These are phyloP conservation scores for Magnolia officinalis DNA, from an alignment of 164 flowering plant genomes.

Conservation along the genomic window DNA sequence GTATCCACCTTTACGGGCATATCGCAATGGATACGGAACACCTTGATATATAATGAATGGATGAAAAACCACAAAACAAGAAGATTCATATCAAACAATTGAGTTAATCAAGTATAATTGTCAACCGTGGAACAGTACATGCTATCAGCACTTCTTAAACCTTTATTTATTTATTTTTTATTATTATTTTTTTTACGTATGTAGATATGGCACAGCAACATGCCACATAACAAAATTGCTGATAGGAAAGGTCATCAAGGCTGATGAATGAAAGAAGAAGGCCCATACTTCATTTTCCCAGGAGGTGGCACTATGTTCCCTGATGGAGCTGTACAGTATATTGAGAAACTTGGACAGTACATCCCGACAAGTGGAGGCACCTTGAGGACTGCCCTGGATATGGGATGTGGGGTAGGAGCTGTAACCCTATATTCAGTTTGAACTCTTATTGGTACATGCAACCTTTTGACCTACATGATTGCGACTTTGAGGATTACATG, in stretches of 20 bases:
- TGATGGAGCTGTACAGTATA: slow-evolving; percentile 83
- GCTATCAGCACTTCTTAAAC: background rate
- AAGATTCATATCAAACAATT: background rate
- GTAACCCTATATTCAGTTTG: background rate
- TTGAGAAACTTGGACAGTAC: slow-evolving; percentile 83
- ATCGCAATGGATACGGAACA: too few species aligned
- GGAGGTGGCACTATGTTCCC: slow-evolving; percentile 99
- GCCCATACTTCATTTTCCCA: slow-evolving; percentile 79
- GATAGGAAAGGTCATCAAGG: slow-evolving; percentile 98
- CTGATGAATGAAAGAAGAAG: slow-evolving; percentile 95
- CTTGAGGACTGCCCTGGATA: slow-evolving; percentile 94
- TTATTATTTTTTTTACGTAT: slow-evolving; percentile 5
- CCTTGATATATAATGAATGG: background rate
- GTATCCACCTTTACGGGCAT: too few species aligned
- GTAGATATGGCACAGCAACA: slow-evolving; percentile 96
- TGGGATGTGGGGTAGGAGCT: slow-evolving; percentile 97
- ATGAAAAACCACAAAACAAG: background rate
- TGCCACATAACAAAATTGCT: slow-evolving; percentile 94
- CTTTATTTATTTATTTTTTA: too few species aligned
- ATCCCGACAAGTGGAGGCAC: slow-evolving; percentile 69
- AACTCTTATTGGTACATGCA: background rate
- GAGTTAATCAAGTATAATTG: background rate
- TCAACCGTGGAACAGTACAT: background rate
- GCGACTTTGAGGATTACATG: background rate
- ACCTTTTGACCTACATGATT: background rate